Evolutionary conservation across 2,329 filamentous ascomycete genomes (phyloP).

Genomic region (Chaetomium sp.): DNA sequence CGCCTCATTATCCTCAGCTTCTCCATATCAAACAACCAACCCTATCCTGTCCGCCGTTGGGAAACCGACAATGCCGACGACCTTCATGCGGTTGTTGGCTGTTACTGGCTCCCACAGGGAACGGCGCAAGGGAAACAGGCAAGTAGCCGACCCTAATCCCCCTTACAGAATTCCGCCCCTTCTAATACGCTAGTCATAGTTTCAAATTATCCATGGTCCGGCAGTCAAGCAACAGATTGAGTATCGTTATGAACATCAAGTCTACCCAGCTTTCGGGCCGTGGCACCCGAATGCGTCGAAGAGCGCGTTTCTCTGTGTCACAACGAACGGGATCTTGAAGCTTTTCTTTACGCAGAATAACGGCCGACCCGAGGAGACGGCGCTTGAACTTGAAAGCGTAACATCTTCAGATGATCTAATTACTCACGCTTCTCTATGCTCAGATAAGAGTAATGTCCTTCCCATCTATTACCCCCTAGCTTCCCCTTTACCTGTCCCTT

Average conservation of each 20-base stretch:
- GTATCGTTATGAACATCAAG: constrained; percentile 65
- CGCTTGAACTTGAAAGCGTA: constrained; percentile 67
- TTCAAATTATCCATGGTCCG: constrained; percentile 49
- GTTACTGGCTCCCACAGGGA: constrained; percentile 71
- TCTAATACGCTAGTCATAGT: constrained; percentile 26
- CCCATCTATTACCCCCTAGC: not conserved
- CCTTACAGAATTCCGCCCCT: not conserved
- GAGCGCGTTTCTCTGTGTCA: constrained; percentile 70
- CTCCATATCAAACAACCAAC: constrained; percentile 65
- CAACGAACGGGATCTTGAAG: constrained; percentile 64
- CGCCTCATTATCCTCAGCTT: constrained; percentile 69
- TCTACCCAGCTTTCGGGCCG: constrained; percentile 61
- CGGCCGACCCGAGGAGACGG: constrained; percentile 63
- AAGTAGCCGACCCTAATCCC: not conserved
- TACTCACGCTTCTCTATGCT: constrained; percentile 69
- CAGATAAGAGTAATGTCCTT: constrained; percentile 58
- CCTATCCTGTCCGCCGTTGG: constrained; percentile 55
- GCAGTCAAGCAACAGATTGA: constrained; percentile 54
- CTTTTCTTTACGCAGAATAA: constrained; percentile 73
- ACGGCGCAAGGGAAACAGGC: constrained; percentile 40
- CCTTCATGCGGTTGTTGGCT: constrained; percentile 69
- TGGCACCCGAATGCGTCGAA: constrained; percentile 65
- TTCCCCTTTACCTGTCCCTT: constrained; percentile 10
- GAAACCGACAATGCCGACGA: constrained; percentile 67
- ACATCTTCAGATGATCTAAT: constrained; percentile 67